phyloP scores from a whole-genome alignment of 1,139 yeast genomes.

The Candida tunisiensis region DNA sequence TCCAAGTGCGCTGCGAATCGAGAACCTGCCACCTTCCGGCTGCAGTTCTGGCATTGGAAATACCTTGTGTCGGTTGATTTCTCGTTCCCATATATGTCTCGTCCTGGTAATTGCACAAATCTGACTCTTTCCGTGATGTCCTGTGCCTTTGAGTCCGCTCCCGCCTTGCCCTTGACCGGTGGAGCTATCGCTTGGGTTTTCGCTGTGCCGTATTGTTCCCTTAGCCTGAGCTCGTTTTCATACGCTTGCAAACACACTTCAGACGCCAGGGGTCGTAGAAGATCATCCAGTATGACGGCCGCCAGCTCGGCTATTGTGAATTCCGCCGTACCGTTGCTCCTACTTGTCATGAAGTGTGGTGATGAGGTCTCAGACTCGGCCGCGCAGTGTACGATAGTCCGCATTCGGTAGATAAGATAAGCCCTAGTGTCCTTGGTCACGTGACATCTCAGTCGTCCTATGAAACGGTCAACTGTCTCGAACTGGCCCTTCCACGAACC shows the following conservation, averaged over 20 bases:
- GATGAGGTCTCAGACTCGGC: too few relatives aligned
- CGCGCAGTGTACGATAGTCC: too few relatives aligned
- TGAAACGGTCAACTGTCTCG: too few relatives aligned
- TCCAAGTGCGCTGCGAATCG: conserved; percentile 88
- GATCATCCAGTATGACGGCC: conserved; percentile 18
- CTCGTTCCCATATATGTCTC: conserved; percentile 34
- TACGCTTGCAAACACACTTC: conserved; percentile 25
- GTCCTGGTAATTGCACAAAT: conserved; percentile 19
- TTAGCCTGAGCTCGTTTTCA: conserved; percentile 21
- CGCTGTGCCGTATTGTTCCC: conserved; percentile 12
- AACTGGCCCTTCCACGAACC: too few relatives aligned
- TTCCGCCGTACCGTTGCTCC: too few relatives aligned
- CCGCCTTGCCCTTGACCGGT: conserved; percentile 9
- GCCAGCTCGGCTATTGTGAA: too few relatives aligned
- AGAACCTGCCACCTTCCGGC: conserved; percentile 74
- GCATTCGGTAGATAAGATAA: too few relatives aligned
- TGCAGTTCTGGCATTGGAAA: conserved; percentile 68
- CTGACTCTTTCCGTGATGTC: conserved; percentile 14
- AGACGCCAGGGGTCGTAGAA: conserved; percentile 25
- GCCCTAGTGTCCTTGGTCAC: too few relatives aligned
- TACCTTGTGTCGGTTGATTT: conserved; percentile 31
- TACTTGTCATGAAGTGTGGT: too few relatives aligned
- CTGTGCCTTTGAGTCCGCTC: conserved; percentile 5
- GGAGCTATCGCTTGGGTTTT: conserved; percentile 8
- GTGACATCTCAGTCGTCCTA: too few relatives aligned